Evolutionary conservation across 192 early-diverging fungal species (phyloP).

Genomic region (Mortierella antarctica): DNA sequence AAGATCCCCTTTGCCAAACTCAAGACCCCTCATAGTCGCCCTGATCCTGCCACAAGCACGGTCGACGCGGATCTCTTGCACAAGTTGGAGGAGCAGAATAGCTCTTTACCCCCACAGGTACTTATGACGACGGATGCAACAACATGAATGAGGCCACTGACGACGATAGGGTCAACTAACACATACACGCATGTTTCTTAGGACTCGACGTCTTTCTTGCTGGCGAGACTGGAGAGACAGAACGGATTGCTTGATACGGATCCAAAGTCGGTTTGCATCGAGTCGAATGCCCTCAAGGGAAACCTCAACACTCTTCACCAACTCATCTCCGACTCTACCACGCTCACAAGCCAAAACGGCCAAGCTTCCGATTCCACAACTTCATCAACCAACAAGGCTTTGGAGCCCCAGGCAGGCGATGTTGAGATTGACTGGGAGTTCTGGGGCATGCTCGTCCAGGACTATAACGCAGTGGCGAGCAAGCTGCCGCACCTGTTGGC

Average conservation of each 20-base stretch:
- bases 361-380: conserved; percentile 5
- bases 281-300: conserved; percentile 67
- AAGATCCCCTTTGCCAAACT: conserved; percentile 40
- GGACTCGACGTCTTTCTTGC: conserved; percentile 65
- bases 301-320: conserved; percentile 63
- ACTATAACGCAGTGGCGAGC: conserved; percentile 76
- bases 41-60: conserved; percentile 1
- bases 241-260: conserved; percentile 67
- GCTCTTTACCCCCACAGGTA: conserved; percentile 64
- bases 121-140: not conserved
- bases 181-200: conserved; percentile 20
- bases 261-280: conserved; percentile 69
- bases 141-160: not conserved
- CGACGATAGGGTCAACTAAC: not conserved
- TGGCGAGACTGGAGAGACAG: conserved; percentile 69
- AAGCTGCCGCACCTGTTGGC: conserved; percentile 77
- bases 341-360: conserved; percentile 25
- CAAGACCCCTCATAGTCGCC: conserved; percentile 11
- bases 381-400: conserved; percentile 18
- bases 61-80: conserved; percentile 54
- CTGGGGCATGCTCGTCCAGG: conserved; percentile 85
- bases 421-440: conserved; percentile 77
- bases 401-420: conserved; percentile 23
- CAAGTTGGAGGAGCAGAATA: conserved; percentile 68
- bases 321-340: conserved; percentile 54